Evolutionary conservation across 2,329 filamentous ascomycete genomes (phyloP).

Genomic region (Lasiodiplodia hormozganensis): DNA sequence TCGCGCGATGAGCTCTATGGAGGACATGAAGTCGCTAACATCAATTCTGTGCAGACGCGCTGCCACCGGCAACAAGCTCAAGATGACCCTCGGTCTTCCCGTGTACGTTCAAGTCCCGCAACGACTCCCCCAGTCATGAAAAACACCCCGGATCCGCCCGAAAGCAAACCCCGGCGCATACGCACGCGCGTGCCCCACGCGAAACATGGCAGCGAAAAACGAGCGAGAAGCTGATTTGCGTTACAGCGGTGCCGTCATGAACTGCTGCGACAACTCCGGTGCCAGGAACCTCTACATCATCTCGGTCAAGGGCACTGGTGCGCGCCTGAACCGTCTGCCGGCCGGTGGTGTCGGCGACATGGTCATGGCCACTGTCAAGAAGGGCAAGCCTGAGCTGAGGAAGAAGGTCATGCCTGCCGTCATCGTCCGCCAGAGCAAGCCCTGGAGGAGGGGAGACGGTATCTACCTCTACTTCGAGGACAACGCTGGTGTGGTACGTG

Average conservation of each 20-base stretch:
- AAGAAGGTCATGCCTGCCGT: constrained; percentile 99
- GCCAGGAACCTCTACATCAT: constrained; percentile 99
- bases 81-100: constrained; percentile 99
- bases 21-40: constrained; percentile 37
- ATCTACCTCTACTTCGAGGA: constrained; percentile 99
- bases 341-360: constrained; percentile 99
- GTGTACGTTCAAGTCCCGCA: constrained; percentile 73
- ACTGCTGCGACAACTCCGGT: constrained; percentile 99
- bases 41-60: constrained; percentile 60
- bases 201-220: constrained; percentile 27
- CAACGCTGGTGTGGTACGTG: constrained; percentile 96
- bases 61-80: constrained; percentile 99
- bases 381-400: constrained; percentile 99
- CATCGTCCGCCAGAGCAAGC: constrained; percentile 98
- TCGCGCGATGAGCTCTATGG: constrained; percentile 4
- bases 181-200: constrained; percentile 14
- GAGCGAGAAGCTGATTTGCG: constrained; percentile 38
- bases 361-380: constrained; percentile 99
- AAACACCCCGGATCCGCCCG: background rate
- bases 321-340: constrained; percentile 95
- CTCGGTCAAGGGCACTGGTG: constrained; percentile 98
- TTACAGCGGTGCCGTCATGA: constrained; percentile 95
- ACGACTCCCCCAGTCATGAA: constrained; percentile 19
- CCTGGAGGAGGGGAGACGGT: constrained; percentile 98
- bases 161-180: constrained; percentile 31